Conservation (phyloP, 768 basidiomycete genomes). For the Lactarius deliciosus region DNA sequence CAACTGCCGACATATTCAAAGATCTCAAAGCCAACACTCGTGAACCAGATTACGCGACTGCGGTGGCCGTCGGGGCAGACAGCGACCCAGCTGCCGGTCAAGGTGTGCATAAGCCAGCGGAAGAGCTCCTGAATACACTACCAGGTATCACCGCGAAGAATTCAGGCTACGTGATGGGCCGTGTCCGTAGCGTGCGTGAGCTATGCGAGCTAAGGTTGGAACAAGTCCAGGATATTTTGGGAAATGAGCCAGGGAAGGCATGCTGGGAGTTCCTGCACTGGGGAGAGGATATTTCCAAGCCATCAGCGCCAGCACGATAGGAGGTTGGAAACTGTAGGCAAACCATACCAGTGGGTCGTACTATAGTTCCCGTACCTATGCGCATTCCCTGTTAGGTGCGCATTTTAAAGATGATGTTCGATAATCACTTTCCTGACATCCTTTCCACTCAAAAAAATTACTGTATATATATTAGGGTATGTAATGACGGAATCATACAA, state of each 20-base stretch:
- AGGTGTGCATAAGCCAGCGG: constrained; percentile 71
- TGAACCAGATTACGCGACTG: constrained; percentile 78
- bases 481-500: too few relatives aligned
- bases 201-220: constrained; percentile 62
- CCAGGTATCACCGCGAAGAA: constrained; percentile 88
- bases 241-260: constrained; percentile 74
- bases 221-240: constrained; percentile 71
- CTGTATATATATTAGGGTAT: too few relatives aligned
- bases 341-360: not conserved
- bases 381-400: too few relatives aligned
- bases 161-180: constrained; percentile 78
- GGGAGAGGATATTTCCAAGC: constrained; percentile 44
- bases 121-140: constrained; percentile 77
- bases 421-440: too few relatives aligned
- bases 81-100: constrained; percentile 66
- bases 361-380: too few relatives aligned
- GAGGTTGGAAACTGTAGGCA: not conserved
- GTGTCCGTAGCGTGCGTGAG: constrained; percentile 73
- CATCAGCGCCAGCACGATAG: not conserved
- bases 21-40: constrained; percentile 80
- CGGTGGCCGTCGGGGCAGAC: constrained; percentile 79
- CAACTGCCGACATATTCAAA: constrained; percentile 86
- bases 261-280: constrained; percentile 83
- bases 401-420: too few relatives aligned
- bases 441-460: too few relatives aligned